Base-by-base conservation (phyloP, 352 stramenopile genomes). In the Halophytophthora batemanensis region DNA sequence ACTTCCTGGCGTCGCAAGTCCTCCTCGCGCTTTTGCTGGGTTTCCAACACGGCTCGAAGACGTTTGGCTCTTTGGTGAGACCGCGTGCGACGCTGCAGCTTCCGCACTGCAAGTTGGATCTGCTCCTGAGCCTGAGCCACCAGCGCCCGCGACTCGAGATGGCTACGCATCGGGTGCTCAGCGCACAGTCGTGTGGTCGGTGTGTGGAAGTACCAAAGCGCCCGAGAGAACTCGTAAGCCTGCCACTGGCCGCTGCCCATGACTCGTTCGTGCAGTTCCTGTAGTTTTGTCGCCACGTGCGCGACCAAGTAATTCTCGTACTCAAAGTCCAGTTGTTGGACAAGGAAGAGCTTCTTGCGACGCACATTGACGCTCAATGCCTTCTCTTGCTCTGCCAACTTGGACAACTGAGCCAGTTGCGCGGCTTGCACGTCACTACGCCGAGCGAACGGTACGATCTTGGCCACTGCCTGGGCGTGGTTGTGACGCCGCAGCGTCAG, bases 121-220 rank as follows among this genome's bases (percentile, higher is more conserved):
- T 63, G 49, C 15, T 79, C 35, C 49, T 82, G 71, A 1, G 69
- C 70, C 4, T 41, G 50, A 3, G 68, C 58, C n/a, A 88, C 72
- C 13, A 88, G 43, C 23, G 66, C 31, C 10, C 64, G 65, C 19
- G 70, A 73, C 38, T 71, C 63, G 19, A 57, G 59, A 23, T 73
- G 71, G 19, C 51, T 76, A 17, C 75, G 77, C 49, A 86, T 71
- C 12, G 77, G 77, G 59, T 88, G 77, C 25, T 85, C 68, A 0
- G 77, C 77, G 11, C 59, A 74, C 41, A 88, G 45, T 14, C 55
- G 35, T 14, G 38, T 37, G 0, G 61, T 68, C 0, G 64, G 42
- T 6, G 71, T 62, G 53, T 88, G 63, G 36, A 81, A 85, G 29
- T 81, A 88, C 75, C 73, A 88, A 0, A 86, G 41, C n/a, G 55